Conservation (phyloP, 2,329 filamentous ascomycete species). For the Huntiella savannae region DNA sequence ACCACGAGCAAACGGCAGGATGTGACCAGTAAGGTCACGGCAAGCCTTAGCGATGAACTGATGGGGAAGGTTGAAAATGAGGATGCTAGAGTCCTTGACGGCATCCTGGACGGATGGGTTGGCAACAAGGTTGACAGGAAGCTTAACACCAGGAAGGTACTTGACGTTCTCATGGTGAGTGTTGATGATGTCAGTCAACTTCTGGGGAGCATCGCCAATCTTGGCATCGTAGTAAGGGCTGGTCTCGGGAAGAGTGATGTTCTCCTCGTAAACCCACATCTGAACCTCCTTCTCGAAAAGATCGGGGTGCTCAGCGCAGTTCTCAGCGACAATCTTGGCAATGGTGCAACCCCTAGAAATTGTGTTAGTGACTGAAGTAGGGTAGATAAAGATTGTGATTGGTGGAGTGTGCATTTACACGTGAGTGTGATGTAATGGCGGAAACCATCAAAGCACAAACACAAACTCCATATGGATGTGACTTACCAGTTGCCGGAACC, state of each 20-base stretch:
- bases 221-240: constrained; percentile 54
- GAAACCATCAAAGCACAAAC: not conserved
- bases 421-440: not conserved
- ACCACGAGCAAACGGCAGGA: constrained; percentile 76
- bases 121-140: constrained; percentile 68
- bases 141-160: constrained; percentile 74
- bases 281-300: constrained; percentile 79
- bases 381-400: not conserved
- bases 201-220: constrained; percentile 50
- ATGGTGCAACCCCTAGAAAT: constrained; percentile 73
- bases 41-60: constrained; percentile 86
- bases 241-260: constrained; percentile 52
- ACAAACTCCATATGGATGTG: not conserved
- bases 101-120: constrained; percentile 66
- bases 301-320: constrained; percentile 55
- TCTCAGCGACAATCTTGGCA: constrained; percentile 91
- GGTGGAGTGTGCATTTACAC: not conserved
- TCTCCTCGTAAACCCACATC: constrained; percentile 98
- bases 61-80: constrained; percentile 92
- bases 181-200: constrained; percentile 86
- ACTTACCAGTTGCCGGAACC: constrained; percentile 88
- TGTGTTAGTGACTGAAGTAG: constrained; percentile 7
- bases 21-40: constrained; percentile 67
- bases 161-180: constrained; percentile 88
- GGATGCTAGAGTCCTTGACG: constrained; percentile 66